These are phyloP conservation scores for Echeveria elegans DNA, from an alignment of 164 flowering plant genomes.

Conservation along the genomic window DNA sequence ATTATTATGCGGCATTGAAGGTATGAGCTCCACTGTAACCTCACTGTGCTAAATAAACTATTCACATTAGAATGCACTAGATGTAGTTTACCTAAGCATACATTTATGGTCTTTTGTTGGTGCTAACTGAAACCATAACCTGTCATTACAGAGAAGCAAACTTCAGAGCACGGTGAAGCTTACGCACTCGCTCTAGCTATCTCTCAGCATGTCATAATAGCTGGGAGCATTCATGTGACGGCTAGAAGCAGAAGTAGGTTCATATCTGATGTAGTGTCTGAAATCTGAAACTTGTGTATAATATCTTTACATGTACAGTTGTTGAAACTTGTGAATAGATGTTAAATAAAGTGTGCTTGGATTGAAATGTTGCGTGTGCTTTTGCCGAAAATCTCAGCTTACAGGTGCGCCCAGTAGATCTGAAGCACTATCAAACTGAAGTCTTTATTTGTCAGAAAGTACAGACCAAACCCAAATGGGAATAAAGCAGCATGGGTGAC, in stretches of 20 bases:
- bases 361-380: neutral
- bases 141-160: neutral
- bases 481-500: too few relatives aligned
- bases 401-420: too few relatives aligned
- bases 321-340: neutral
- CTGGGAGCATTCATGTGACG: neutral
- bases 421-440: too few relatives aligned
- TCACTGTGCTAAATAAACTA: too few relatives aligned
- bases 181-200: neutral
- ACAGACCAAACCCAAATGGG: too few relatives aligned
- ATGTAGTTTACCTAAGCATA: too few relatives aligned
- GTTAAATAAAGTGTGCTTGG: neutral
- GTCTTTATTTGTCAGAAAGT: too few relatives aligned
- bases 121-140: neutral
- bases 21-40: neutral
- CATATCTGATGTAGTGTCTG: neutral
- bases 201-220: neutral
- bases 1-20: slow-evolving; percentile 57
- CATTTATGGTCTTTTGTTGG: neutral
- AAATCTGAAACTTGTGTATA: neutral
- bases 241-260: neutral
- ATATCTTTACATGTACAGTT: neutral
- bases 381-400: neutral
- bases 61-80: too few relatives aligned
- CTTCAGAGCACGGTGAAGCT: neutral